These are phyloP conservation scores for Glutinoglossum americanum DNA, from an alignment of 495 filamentous ascomycete species.

Conservation along the genomic window DNA sequence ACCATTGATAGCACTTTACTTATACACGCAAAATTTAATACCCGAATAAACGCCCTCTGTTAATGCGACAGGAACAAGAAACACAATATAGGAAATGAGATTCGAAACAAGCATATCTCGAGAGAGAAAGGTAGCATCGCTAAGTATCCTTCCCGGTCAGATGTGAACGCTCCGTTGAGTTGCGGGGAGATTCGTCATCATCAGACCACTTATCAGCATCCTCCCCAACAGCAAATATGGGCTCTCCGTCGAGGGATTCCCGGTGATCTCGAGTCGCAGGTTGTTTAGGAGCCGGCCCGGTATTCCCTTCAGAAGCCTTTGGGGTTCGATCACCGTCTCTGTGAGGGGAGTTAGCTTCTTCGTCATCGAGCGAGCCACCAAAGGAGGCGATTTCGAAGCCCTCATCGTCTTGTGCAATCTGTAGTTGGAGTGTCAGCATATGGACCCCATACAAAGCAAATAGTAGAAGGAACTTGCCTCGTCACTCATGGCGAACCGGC, in stretches of 20 bases:
- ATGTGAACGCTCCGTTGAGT: conserved; percentile 34
- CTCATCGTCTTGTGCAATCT: conserved; percentile 95
- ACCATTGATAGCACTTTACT: neutral
- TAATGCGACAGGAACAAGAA: neutral
- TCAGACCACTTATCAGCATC: conserved; percentile 60
- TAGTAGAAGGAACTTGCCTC: conserved; percentile 33
- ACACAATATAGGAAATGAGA: neutral
- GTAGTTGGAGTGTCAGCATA: conserved; percentile 13
- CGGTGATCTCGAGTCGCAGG: conserved; percentile 16
- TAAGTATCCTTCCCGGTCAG: conserved; percentile 32
- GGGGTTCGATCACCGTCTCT: neutral
- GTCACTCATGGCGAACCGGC: conserved; percentile 96
- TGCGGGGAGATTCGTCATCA: conserved; percentile 34
- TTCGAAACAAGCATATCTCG: neutral
- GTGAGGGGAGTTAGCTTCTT: conserved; percentile 11
- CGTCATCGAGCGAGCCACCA: conserved; percentile 59
- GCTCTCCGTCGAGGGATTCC: conserved; percentile 73
- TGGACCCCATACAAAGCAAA: neutral
- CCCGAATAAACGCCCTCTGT: neutral
- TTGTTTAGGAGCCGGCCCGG: neutral
- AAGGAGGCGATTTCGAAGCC: conserved; percentile 94
- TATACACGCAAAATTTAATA: neutral
- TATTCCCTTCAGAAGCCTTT: neutral
- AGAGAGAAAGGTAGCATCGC: neutral
- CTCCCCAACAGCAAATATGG: conserved; percentile 83